Base-by-base conservation (phyloP, 305 asterid species). In the Striga hermonthica region DNA sequence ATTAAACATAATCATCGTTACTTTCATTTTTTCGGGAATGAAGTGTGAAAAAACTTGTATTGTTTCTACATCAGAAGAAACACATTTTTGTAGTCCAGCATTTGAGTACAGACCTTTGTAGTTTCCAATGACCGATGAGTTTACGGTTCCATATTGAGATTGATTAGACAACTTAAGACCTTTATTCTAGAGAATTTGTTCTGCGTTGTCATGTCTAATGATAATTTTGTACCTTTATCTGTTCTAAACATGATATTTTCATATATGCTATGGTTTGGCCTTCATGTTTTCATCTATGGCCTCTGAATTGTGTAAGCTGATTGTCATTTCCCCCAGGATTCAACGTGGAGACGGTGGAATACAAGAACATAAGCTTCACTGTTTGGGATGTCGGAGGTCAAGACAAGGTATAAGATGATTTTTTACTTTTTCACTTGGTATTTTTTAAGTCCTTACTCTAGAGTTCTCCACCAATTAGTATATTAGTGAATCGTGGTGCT, bases 341-440 rank as follows among this genome's bases (percentile, higher is more conserved):
- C 74, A 89, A 89, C 70, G 86, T 82, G 77, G 86, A 79, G 81
- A 82, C 86, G 0, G 86, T 82, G 13, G 84, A 82, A 58, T 89
- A 89, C 91, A 89, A 89, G 86, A 89, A 89, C 83, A 89, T 89
- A 67, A 87, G 95, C 82, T 87, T 87, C 74, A 89, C 95, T 10
- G 97, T 89, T 60, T 89, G 93, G 95, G 95, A 77, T 77, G 81
- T 76, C 49, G 81, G 81, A 1, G 81, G 81, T 69, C 81, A 89
- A 75, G 96, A 89, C 87, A 89, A 89, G 95, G 95, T 76, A 64
- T 22, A 35, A 16, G 38, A 31, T 47, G 44, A 31, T 44, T 10
- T 56, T 11, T 31, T 6, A 38, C 34, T 31, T 38, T 57, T 28
- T 54, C 31, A 11, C 13, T 37, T 0, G 0, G 9, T 60, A 7